Evolutionary conservation across 306 rosid species (phyloP).

Genomic region (Quercus robur): DNA sequence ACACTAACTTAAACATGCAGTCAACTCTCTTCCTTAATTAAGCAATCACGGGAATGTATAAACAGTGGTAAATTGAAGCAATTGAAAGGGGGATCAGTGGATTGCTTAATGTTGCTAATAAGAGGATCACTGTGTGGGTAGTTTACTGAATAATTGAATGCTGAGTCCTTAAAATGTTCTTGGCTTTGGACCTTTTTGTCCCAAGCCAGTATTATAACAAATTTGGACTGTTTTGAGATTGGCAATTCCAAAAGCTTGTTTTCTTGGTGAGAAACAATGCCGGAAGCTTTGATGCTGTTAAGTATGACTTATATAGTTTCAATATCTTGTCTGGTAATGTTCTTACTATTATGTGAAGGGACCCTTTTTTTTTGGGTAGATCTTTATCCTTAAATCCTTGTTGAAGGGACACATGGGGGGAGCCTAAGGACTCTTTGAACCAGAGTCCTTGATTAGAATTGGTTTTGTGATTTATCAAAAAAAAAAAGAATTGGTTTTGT

Average conservation of each 20-base stretch:
- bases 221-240: not conserved
- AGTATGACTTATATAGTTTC: not conserved
- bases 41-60: not conserved
- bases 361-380: not conserved
- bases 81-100: not conserved
- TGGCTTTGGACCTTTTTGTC: not conserved
- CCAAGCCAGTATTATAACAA: not conserved
- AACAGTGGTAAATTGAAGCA: not conserved
- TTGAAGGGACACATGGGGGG: not conserved
- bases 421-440: conserved; percentile 1
- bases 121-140: not conserved
- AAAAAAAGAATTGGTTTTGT: not conserved
- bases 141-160: not conserved
- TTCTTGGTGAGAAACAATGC: not conserved
- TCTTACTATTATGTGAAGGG: not conserved
- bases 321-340: not conserved
- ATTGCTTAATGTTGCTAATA: not conserved
- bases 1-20: not conserved
- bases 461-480: not conserved
- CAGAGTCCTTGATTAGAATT: not conserved
- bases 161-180: not conserved
- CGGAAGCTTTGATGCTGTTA: not conserved
- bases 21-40: not conserved
- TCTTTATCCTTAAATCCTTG: not conserved
- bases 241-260: not conserved